Conservation (phyloP, 2,329 filamentous ascomycete genomes). For the Chrysoporthe cubensis region DNA sequence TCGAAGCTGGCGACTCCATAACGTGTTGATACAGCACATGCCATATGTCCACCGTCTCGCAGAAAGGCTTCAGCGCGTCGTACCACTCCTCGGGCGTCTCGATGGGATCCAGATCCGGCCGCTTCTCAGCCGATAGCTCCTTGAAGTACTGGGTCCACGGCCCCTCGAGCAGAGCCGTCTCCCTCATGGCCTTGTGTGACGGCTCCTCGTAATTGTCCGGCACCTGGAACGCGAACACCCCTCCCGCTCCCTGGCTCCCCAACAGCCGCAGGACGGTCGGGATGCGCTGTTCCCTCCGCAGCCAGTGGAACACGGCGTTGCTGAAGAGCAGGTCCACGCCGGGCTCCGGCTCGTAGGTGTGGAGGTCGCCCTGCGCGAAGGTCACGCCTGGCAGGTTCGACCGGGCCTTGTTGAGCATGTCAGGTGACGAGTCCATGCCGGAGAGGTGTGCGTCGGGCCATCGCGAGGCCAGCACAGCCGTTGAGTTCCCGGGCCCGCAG, state of each 20-base stretch:
- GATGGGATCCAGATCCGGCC: constrained; percentile 50
- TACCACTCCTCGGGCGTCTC: constrained; percentile 53
- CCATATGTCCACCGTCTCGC: constrained; percentile 54
- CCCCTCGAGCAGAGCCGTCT: constrained; percentile 40
- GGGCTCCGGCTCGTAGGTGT: constrained; percentile 40
- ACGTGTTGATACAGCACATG: constrained; percentile 58
- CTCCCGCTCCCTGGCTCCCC: constrained; percentile 43
- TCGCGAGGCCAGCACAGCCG: constrained; percentile 48
- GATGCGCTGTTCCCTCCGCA: constrained; percentile 48
- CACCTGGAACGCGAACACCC: constrained; percentile 57
- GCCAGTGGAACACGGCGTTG: constrained; percentile 65
- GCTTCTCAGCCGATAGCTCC: constrained; percentile 32
- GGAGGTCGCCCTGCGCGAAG: constrained; percentile 53
- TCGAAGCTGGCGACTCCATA: constrained; percentile 49
- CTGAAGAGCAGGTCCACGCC: constrained; percentile 53
- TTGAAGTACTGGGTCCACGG: constrained; percentile 32
- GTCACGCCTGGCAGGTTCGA: constrained; percentile 43
- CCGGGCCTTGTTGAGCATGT: constrained; percentile 58
- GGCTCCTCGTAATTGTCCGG: constrained; percentile 53
- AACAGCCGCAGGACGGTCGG: constrained; percentile 50
- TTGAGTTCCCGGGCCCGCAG: constrained; percentile 65
- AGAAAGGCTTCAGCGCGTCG: constrained; percentile 49
- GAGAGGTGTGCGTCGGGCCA: constrained; percentile 52
- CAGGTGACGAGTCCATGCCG: constrained; percentile 58
- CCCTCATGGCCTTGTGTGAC: constrained; percentile 55